Percentiles rank a stretch among this genome's conserved stretches.
These are phyloP conservation scores for Pseudocercospora macadamiae DNA, from an alignment of 2,329 filamentous ascomycete species.

Conservation along the genomic window DNA sequence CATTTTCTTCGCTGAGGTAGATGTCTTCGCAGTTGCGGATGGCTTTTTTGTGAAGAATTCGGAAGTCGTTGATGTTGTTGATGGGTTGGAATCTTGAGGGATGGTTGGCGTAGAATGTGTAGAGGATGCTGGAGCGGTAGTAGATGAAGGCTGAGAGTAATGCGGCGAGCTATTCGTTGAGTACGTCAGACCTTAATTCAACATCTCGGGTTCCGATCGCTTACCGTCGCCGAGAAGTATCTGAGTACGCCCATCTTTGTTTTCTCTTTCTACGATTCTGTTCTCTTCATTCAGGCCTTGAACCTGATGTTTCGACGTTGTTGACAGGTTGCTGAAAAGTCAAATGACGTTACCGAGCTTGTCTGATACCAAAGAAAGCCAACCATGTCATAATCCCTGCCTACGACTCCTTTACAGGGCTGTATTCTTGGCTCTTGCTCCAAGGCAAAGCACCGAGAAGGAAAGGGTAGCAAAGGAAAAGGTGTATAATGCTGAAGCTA, in stretches of 20 bases:
- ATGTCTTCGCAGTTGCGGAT: slow-evolving; percentile 51
- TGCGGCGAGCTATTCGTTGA: slow-evolving; percentile 10
- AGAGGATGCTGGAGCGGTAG: slow-evolving; percentile 18
- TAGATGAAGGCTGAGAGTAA: slow-evolving; percentile 29
- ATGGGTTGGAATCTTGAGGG: slow-evolving; percentile 18
- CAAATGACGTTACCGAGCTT: neutral
- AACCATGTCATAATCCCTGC: slow-evolving; percentile 1
- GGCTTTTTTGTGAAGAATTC: slow-evolving; percentile 40
- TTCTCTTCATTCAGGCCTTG: neutral
- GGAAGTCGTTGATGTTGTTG: slow-evolving; percentile 27
- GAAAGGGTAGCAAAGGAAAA: too few relatives aligned
- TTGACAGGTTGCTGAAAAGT: neutral
- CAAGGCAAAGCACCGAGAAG: neutral
- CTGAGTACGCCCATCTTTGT: neutral
- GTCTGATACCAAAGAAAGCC: neutral
- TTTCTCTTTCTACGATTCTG: neutral
- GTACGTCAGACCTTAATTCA: too few relatives aligned
- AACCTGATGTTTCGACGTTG: neutral
- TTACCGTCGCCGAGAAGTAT: slow-evolving; percentile 2
- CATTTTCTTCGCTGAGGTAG: slow-evolving; percentile 40
- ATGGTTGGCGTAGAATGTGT: slow-evolving; percentile 27
- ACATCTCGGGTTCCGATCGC: too few relatives aligned
- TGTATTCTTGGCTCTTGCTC: neutral
- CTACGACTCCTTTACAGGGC: slow-evolving; percentile 1
- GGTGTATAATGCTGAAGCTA: too few relatives aligned